phyloP scores from a whole-genome alignment of 495 filamentous ascomycete genomes.

The Aspergillus diversus region DNA sequence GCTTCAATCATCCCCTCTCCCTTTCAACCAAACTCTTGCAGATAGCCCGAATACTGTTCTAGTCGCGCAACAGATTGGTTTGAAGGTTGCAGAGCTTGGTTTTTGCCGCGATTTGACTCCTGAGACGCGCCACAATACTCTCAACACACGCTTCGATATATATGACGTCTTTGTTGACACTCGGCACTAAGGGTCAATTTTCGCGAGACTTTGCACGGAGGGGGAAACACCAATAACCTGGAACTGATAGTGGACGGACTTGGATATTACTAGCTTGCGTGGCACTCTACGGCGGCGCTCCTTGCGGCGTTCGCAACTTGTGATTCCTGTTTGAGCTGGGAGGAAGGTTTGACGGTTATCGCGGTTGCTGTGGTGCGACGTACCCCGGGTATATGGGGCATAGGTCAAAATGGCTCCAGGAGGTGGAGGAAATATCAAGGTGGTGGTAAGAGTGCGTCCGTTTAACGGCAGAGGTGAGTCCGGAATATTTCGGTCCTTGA shows the following conservation, averaged over 20 bases:
- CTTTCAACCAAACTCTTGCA: conserved; percentile 5
- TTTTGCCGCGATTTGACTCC: conserved; percentile 20
- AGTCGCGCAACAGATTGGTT: background rate
- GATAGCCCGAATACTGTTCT: background rate
- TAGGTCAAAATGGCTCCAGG: conserved; percentile 67
- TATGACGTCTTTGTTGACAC: conserved; percentile 54
- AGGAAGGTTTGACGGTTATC: conserved; percentile 1
- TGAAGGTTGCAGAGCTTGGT: conserved; percentile 7
- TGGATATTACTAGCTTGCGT: conserved; percentile 20
- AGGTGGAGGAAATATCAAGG: conserved; percentile 98
- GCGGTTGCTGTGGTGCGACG: conserved; percentile 23
- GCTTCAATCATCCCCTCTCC: conserved; percentile 19
- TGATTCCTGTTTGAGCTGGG: conserved; percentile 33
- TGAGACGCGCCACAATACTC: conserved; percentile 30
- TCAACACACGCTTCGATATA: conserved; percentile 28
- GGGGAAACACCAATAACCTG: conserved; percentile 3
- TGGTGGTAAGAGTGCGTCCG: conserved; percentile 92
- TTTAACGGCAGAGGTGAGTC: conserved; percentile 89
- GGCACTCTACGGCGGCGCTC: conserved; percentile 39
- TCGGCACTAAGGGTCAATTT: conserved; percentile 24
- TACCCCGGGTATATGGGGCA: conserved; percentile 41
- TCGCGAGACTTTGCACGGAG: conserved; percentile 15
- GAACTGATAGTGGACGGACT: background rate
- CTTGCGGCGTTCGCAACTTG: conserved; percentile 45
- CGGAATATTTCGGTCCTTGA: background rate